phyloP scores from a whole-genome alignment of 805 yeast species.

The Pichia cabralensis region DNA sequence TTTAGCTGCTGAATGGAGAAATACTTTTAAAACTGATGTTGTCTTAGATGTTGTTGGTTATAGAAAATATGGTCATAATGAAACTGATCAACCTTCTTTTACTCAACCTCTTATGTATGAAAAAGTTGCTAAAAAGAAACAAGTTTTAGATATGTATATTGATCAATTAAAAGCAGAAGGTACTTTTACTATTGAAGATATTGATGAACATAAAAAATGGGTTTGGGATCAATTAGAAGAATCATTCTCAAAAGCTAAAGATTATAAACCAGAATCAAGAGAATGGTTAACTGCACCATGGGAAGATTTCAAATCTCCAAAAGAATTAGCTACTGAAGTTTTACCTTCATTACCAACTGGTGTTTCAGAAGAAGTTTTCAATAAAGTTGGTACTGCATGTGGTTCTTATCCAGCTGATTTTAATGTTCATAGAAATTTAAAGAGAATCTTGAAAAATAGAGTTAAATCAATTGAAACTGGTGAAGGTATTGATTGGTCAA shows the following conservation, averaged over 20 bases:
- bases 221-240: conserved; percentile 93
- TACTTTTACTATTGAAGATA: conserved; percentile 79
- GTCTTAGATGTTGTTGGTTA: conserved; percentile 96
- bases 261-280: conserved; percentile 80
- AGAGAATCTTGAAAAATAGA: conserved; percentile 85
- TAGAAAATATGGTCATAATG: conserved; percentile 98
- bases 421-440: conserved; percentile 88
- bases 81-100: conserved; percentile 98
- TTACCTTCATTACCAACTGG: conserved; percentile 96
- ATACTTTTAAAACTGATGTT: conserved; percentile 92
- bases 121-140: conserved; percentile 78
- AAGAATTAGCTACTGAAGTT: conserved; percentile 89
- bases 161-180: conserved; percentile 76
- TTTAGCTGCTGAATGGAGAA: conserved; percentile 98
- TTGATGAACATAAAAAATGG: conserved; percentile 95
- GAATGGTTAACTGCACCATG: conserved; percentile 99
- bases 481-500: conserved; percentile 96
- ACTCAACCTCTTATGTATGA: conserved; percentile 98
- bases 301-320: conserved; percentile 98
- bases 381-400: conserved; percentile 67
- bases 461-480: conserved; percentile 76
- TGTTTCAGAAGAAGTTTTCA: conserved; percentile 58
- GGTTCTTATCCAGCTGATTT: conserved; percentile 83
- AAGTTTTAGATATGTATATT: conserved; percentile 79
- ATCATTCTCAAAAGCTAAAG: conserved; percentile 79